Evolutionary conservation across 2,329 filamentous ascomycete genomes (phyloP).

Genomic region (Pseudopithomyces chartarum): DNA sequence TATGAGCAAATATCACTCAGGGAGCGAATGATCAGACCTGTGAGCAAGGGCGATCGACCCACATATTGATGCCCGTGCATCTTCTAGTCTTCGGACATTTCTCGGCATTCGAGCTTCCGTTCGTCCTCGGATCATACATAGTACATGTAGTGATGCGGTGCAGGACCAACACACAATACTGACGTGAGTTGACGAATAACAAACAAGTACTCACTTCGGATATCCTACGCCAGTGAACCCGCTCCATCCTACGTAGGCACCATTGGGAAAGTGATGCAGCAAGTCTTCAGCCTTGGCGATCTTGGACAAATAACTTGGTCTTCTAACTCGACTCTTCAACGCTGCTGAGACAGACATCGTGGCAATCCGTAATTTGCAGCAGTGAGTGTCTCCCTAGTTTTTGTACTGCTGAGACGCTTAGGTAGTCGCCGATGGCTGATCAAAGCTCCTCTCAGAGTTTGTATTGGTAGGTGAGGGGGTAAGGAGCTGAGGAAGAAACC

Average conservation of each 20-base stretch:
- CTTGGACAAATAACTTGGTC: constrained; percentile 80
- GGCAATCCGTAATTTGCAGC: neutral
- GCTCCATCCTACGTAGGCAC: constrained; percentile 87
- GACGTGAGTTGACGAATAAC: neutral
- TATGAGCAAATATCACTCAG: neutral
- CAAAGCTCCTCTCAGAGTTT: neutral
- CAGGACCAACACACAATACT: neutral
- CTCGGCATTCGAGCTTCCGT: constrained; percentile 33
- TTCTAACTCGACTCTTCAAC: constrained; percentile 74
- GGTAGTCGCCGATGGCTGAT: neutral
- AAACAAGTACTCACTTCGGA: constrained; percentile 69
- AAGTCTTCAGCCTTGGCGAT: constrained; percentile 79
- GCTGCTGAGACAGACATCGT: constrained; percentile 69
- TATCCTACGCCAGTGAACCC: constrained; percentile 91
- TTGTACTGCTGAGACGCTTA: neutral
- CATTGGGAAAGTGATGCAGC: constrained; percentile 80
- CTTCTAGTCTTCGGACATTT: constrained; percentile 20
- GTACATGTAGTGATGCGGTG: neutral
- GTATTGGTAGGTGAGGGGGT: neutral
- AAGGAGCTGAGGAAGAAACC: neutral
- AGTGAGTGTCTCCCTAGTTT: neutral
- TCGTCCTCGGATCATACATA: constrained; percentile 26
- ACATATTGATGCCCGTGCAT: neutral
- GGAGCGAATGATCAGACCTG: neutral
- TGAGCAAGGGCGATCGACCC: neutral